These are phyloP conservation scores for Zygotorulaspora chibaensis DNA, from an alignment of 805 yeast species.

Conservation along the genomic window DNA sequence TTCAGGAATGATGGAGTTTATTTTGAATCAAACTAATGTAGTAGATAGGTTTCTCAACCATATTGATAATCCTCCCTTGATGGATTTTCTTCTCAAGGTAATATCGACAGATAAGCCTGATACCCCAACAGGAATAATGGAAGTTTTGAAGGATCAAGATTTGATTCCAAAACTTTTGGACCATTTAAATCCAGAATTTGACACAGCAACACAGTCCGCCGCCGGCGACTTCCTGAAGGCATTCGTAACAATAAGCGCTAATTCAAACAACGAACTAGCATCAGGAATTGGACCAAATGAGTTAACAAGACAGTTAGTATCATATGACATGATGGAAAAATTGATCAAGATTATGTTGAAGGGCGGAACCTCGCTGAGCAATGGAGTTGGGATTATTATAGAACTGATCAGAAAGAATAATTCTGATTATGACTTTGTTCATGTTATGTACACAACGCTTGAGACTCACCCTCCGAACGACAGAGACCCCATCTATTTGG, in stretches of 20 bases:
- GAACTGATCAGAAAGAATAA: constrained; percentile 94
- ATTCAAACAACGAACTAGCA: constrained; percentile 78
- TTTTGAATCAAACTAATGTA: constrained; percentile 60
- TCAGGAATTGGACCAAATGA: constrained; percentile 96
- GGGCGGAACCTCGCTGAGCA: constrained; percentile 84
- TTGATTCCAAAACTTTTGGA: constrained; percentile 70
- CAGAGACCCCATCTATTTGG: constrained; percentile 89
- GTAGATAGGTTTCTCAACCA: constrained; percentile 80
- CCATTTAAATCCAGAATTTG: constrained; percentile 61
- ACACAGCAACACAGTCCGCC: constrained; percentile 79
- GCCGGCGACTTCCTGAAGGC: constrained; percentile 96
- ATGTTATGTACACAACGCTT: constrained; percentile 73
- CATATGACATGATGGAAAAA: constrained; percentile 59
- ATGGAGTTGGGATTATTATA: constrained; percentile 91
- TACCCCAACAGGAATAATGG: constrained; percentile 80
- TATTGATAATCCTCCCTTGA: constrained; percentile 87
- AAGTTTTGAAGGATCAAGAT: constrained; percentile 64
- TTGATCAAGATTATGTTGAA: constrained; percentile 72
- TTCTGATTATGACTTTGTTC: constrained; percentile 88
- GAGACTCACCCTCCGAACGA: constrained; percentile 91
- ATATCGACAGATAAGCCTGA: constrained; percentile 92
- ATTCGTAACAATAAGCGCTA: constrained; percentile 88
- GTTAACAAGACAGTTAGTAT: constrained; percentile 83
- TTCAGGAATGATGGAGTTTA: constrained; percentile 68
- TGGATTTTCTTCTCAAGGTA: constrained; percentile 86